Conservation (phyloP, 306 rosid genomes). For the Betula pendula region DNA sequence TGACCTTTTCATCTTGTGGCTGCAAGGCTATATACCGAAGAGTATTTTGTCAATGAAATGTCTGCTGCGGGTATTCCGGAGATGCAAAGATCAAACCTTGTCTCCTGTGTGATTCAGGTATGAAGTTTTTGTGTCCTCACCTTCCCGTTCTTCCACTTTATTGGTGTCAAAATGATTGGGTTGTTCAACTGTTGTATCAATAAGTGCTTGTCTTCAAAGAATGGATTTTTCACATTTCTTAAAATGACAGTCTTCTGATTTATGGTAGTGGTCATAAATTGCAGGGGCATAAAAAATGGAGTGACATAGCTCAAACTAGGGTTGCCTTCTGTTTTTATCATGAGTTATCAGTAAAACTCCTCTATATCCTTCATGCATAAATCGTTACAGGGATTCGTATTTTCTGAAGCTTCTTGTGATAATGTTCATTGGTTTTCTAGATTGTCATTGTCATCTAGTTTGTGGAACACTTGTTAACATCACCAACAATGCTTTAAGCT, state of each 20-base stretch:
- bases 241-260: constrained; percentile 23
- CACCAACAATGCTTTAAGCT: neutral
- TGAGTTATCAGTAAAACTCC: too few relatives aligned
- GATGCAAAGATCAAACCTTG: constrained; percentile 94
- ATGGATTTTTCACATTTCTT: neutral
- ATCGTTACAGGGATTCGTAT: too few relatives aligned
- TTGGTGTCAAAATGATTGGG: neutral
- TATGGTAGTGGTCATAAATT: constrained; percentile 17
- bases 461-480: neutral
- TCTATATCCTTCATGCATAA: too few relatives aligned
- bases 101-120: constrained; percentile 88
- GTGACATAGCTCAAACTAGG: neutral
- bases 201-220: neutral
- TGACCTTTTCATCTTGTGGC: constrained; percentile 1
- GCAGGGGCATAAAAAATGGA: neutral
- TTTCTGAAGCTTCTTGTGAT: too few relatives aligned
- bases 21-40: constrained; percentile 84
- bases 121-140: constrained; percentile 9
- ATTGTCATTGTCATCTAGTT: neutral
- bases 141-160: neutral
- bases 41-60: constrained; percentile 78
- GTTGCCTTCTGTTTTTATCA: too few relatives aligned
- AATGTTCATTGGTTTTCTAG: neutral
- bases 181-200: neutral
- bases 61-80: constrained; percentile 84